Evolutionary conservation across 78 protist species (phyloP).

Genomic region (Mantamonas sphyraenae): DNA sequence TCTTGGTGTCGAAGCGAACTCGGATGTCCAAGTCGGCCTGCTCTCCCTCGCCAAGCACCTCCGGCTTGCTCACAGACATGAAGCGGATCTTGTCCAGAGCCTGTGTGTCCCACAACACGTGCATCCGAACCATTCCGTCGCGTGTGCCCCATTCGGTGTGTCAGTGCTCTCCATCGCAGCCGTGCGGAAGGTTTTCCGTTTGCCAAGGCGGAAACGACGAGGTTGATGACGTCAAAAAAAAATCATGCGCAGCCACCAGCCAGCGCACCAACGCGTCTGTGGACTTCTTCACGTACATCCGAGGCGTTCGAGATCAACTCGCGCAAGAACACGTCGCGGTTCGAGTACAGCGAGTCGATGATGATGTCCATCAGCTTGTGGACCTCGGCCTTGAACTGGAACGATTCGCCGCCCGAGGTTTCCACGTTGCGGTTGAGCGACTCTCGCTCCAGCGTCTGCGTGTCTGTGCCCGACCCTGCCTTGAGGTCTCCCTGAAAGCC

Average conservation of each 20-base stretch:
- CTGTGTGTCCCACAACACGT: not conserved
- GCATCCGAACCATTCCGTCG: too few relatives aligned
- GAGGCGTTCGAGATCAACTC: constrained; percentile 97
- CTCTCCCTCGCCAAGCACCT: constrained; percentile 72
- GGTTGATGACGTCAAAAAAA: too few relatives aligned
- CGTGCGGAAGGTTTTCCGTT: not conserved
- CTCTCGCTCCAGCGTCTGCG: too few relatives aligned
- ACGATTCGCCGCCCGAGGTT: constrained; percentile 21
- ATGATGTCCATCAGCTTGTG: constrained; percentile 85
- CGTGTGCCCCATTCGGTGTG: too few relatives aligned
- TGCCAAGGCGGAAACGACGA: too few relatives aligned
- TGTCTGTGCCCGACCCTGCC: too few relatives aligned
- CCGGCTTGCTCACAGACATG: constrained; percentile 77
- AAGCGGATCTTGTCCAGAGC: constrained; percentile 85
- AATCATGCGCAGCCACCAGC: not conserved
- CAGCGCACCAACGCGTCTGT: constrained; percentile 21
- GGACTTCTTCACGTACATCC: constrained; percentile 65
- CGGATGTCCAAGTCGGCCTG: constrained; percentile 75
- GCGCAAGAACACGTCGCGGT: constrained; percentile 96
- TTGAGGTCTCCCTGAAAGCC: too few relatives aligned
- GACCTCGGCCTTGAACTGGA: constrained; percentile 92
- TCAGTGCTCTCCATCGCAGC: too few relatives aligned
- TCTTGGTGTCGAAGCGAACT: constrained; percentile 72
- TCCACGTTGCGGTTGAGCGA: too few relatives aligned
- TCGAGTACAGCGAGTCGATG: constrained; percentile 96